Percentiles rank a stretch among this genome's conserved stretches.
phyloP scores from a whole-genome alignment of 768 basidiomycete genomes.

The Calocybe cyanea region DNA sequence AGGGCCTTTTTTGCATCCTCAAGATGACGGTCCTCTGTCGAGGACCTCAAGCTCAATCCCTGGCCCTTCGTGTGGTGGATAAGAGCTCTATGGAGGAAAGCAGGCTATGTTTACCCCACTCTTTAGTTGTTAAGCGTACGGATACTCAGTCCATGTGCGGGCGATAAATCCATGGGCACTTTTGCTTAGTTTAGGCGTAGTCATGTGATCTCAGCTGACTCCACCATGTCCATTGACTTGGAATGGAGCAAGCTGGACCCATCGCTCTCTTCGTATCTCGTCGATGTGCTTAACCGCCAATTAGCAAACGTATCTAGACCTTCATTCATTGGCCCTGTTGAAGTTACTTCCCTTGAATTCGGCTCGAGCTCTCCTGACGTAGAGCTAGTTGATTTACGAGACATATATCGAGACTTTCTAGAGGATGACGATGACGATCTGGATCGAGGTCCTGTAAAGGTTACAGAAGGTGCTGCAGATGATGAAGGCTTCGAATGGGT shows the following conservation, averaged over 20 bases:
- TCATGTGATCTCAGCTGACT: constrained; percentile 7
- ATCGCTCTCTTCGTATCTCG: constrained; percentile 63
- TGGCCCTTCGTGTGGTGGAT: no score
- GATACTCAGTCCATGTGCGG: no score
- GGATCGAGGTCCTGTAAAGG: constrained; percentile 48
- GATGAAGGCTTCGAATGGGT: constrained; percentile 87
- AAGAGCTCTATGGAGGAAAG: no score
- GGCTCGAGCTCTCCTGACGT: constrained; percentile 80
- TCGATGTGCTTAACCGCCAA: constrained; percentile 75
- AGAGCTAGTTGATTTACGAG: constrained; percentile 86
- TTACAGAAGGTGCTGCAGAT: constrained; percentile 49
- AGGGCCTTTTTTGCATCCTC: no score
- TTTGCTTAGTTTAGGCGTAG: neutral
- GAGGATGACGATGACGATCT: constrained; percentile 71
- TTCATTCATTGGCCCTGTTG: constrained; percentile 91
- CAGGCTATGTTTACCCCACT: no score
- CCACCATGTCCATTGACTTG: constrained; percentile 86
- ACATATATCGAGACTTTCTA: constrained; percentile 93
- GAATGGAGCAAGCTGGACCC: constrained; percentile 86
- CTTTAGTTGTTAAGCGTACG: no score
- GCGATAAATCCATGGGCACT: no score
- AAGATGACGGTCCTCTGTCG: no score
- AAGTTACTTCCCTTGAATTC: constrained; percentile 84
- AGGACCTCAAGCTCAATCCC: no score
- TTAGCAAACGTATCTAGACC: constrained; percentile 72